phyloP scores from a whole-genome alignment of 1,139 yeast genomes.

The Yamadazyma membranifaciens region DNA sequence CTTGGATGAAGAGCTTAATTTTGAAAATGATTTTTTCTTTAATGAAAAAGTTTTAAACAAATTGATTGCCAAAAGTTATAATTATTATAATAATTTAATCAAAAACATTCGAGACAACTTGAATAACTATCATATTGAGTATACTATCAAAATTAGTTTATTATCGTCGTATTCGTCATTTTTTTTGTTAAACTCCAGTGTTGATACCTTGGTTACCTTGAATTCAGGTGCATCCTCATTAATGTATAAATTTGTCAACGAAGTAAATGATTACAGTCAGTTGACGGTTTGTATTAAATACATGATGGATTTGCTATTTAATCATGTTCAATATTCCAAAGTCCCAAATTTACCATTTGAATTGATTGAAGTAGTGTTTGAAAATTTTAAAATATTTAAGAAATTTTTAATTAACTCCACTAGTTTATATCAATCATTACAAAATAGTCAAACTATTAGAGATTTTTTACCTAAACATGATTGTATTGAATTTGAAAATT shows the following conservation, averaged over 20 bases:
- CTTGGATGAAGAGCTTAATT: slow-evolving; percentile 9
- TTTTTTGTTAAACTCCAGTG: slow-evolving; percentile 33
- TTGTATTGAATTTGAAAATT: slow-evolving; percentile 29
- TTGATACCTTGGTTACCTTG: slow-evolving; percentile 32
- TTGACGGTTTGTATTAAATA: slow-evolving; percentile 22
- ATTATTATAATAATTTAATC: slow-evolving; percentile 35
- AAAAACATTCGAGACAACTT: slow-evolving; percentile 33
- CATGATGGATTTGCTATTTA: slow-evolving; percentile 25
- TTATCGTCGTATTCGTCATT: slow-evolving; percentile 39
- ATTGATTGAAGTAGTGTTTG: slow-evolving; percentile 18
- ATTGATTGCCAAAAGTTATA: slow-evolving; percentile 34
- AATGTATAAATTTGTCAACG: slow-evolving; percentile 26
- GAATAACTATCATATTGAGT: slow-evolving; percentile 31
- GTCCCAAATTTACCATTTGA: slow-evolving; percentile 38
- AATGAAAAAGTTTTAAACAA: slow-evolving; percentile 28
- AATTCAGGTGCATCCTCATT: slow-evolving; percentile 37
- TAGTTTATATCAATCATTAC: slow-evolving; percentile 15
- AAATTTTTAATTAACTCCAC: slow-evolving; percentile 20
- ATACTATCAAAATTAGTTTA: slow-evolving; percentile 38
- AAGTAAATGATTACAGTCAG: slow-evolving; percentile 19
- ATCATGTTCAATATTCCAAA: slow-evolving; percentile 24
- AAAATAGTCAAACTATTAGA: slow-evolving; percentile 13
- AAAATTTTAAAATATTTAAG: slow-evolving; percentile 21
- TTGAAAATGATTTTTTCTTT: slow-evolving; percentile 22
- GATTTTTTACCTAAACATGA: slow-evolving; percentile 19